These are phyloP conservation scores for Patellifolia procumbens DNA, from an alignment of 179 eudicot species.

Conservation along the genomic window DNA sequence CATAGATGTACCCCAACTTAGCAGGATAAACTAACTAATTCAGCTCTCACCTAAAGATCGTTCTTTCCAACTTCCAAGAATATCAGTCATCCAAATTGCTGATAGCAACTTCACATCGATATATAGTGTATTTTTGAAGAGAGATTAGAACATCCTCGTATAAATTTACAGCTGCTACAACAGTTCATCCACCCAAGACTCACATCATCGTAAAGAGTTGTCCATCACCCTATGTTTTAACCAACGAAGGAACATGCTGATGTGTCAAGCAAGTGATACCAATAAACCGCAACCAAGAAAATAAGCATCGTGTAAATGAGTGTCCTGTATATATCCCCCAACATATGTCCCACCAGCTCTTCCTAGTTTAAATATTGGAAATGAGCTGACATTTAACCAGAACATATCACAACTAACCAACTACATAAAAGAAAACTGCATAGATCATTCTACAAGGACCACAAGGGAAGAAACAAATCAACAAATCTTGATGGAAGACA, in stretches of 20 bases:
- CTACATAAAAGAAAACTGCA: background rate
- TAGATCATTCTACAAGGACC: background rate
- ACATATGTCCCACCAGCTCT: background rate
- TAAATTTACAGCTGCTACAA: background rate
- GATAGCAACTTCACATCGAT: no score
- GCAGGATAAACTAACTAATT: background rate
- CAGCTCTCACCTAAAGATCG: background rate
- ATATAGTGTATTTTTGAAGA: no score
- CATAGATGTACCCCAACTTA: background rate
- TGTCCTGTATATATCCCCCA: background rate
- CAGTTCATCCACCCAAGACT: background rate
- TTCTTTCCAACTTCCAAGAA: background rate
- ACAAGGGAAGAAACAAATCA: no score
- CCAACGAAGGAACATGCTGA: background rate
- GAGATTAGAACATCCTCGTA: background rate
- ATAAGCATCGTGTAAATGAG: background rate
- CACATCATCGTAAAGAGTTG: background rate
- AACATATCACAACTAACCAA: background rate
- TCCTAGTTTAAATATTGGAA: background rate
- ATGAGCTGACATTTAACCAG: background rate
- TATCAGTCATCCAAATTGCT: background rate
- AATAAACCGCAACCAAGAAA: background rate
- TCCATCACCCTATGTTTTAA: background rate
- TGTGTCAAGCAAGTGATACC: background rate
- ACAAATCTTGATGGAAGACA: background rate